Conservation (phyloP, 106 monocot genomes). For the Xerophyta viscosa region DNA sequence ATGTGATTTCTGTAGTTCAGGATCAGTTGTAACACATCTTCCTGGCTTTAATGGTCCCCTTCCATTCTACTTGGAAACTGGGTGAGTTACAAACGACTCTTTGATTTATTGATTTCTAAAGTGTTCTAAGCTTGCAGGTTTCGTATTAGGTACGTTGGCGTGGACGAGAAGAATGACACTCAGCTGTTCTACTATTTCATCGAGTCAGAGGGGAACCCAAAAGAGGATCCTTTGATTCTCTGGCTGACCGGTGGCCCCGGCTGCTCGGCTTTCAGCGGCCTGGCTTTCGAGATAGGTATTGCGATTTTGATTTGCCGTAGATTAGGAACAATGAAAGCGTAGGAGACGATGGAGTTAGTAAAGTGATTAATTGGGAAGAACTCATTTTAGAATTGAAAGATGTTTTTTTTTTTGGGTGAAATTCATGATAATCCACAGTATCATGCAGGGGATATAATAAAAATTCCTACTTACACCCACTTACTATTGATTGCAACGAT, state of each 20-base stretch:
- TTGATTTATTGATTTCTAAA: too few relatives aligned
- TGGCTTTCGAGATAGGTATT: conserved; percentile 25
- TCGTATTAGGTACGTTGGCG: conserved; percentile 24
- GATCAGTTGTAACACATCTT: background rate
- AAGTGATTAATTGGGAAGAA: too few relatives aligned
- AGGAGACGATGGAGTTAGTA: too few relatives aligned
- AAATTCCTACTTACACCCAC: too few relatives aligned
- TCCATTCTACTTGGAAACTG: conserved; percentile 24
- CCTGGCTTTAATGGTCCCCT: conserved; percentile 2
- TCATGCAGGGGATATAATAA: too few relatives aligned
- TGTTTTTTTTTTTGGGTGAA: too few relatives aligned
- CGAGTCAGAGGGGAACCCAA: conserved; percentile 32
- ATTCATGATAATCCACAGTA: too few relatives aligned
- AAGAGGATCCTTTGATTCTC: conserved; percentile 33
- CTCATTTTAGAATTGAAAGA: too few relatives aligned
- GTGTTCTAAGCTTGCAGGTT: background rate
- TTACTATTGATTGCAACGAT: too few relatives aligned
- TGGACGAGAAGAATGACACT: conserved; percentile 28
- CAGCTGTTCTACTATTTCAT: conserved; percentile 53
- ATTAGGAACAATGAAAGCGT: too few relatives aligned
- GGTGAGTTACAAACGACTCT: conserved; percentile 4
- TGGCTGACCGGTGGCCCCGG: conserved; percentile 61
- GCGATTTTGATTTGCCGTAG: background rate
- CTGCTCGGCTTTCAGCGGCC: conserved; percentile 32
- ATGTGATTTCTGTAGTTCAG: too few relatives aligned